A percentile compares a stretch with the other conserved stretches of the same genome.
phyloP scores from a whole-genome alignment of 2,329 filamentous ascomycete species.

The Triangularia verruculosa region DNA sequence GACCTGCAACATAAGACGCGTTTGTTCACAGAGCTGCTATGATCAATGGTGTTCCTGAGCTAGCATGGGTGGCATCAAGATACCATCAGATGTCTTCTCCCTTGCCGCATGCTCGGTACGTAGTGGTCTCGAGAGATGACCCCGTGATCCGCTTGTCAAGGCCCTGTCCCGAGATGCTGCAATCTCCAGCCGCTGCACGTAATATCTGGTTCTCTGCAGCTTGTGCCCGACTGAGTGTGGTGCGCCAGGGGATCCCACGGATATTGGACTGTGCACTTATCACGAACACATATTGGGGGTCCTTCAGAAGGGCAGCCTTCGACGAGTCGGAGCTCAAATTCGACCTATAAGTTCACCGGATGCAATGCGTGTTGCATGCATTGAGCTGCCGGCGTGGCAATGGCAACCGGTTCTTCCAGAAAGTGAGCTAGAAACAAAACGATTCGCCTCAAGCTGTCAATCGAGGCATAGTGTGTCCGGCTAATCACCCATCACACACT shows the following conservation, averaged over 20 bases:
- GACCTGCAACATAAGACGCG: not conserved
- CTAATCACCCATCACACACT: not conserved
- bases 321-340: not conserved
- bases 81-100: slow-evolving; percentile 1
- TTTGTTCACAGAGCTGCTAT: not conserved
- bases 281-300: slow-evolving; percentile 4
- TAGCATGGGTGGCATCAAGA: not conserved
- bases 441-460: not conserved
- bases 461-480: not conserved
- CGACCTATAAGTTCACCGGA: too few species aligned
- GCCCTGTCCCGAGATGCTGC: slow-evolving; percentile 13
- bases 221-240: slow-evolving; percentile 10
- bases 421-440: too few species aligned
- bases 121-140: not conserved
- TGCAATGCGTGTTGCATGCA: not conserved
- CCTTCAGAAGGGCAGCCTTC: not conserved
- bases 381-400: not conserved
- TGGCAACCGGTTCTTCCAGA: not conserved
- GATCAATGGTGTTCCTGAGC: not conserved
- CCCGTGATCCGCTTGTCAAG: slow-evolving; percentile 24
- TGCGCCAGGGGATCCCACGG: too few species aligned
- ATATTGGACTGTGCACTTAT: slow-evolving; percentile 8
- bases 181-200: slow-evolving; percentile 25
- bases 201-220: slow-evolving; percentile 21
- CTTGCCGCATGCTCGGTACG: not conserved